Evolutionary conservation across 768 basidiomycete genomes (phyloP).

Genomic region (Mycena crocata): DNA sequence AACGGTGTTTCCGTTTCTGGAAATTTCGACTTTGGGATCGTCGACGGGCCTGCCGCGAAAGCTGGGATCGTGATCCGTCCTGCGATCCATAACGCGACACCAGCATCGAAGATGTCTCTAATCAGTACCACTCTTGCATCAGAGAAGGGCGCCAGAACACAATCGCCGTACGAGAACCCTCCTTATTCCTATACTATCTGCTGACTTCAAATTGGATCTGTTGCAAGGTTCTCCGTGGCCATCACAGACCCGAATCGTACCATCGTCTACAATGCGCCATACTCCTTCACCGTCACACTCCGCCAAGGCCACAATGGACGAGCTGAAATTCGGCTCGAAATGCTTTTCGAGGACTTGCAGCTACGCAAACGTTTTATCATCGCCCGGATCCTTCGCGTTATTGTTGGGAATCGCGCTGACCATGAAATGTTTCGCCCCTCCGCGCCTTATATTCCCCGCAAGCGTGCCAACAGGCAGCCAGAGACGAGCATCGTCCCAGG

Average conservation of each 20-base stretch:
- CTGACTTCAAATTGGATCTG: not conserved
- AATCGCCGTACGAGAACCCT: constrained; percentile 40
- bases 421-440: constrained; percentile 58
- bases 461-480: constrained; percentile 44
- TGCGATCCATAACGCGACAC: constrained; percentile 44
- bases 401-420: constrained; percentile 59
- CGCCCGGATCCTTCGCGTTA: constrained; percentile 53
- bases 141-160: constrained; percentile 37
- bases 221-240: constrained; percentile 40
- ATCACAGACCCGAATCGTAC: constrained; percentile 30
- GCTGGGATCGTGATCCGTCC: constrained; percentile 35
- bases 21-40: constrained; percentile 62
- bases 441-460: constrained; percentile 59
- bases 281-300: constrained; percentile 48
- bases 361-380: constrained; percentile 61
- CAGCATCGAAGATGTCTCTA: constrained; percentile 44
- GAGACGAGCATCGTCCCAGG: constrained; percentile 55
- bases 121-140: constrained; percentile 45
- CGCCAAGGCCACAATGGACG: constrained; percentile 54
- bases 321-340: constrained; percentile 64
- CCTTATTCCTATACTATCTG: not conserved
- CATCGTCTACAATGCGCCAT: constrained; percentile 38
- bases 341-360: constrained; percentile 61
- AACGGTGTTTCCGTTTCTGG: constrained; percentile 60
- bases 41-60: constrained; percentile 51